Evolutionary conservation across 164 flowering plant genomes (phyloP).

Genomic region (Umbilicus rupestris): DNA sequence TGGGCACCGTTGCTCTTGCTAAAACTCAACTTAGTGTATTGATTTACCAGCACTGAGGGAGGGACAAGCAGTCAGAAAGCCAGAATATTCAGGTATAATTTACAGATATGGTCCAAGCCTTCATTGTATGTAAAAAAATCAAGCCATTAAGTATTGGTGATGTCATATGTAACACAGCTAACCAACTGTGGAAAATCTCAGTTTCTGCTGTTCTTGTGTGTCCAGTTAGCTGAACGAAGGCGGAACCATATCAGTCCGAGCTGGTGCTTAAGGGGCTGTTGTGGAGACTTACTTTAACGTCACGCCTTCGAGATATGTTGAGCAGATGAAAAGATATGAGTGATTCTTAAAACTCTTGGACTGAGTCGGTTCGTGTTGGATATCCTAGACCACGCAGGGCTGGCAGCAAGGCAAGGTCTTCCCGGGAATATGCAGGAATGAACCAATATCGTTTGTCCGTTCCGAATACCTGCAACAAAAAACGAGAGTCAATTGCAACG

Average conservation of each 20-base stretch:
- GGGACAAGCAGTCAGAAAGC: too few relatives aligned
- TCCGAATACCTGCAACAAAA: conserved; percentile 54
- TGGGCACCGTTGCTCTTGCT: too few relatives aligned
- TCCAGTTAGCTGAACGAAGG: too few relatives aligned
- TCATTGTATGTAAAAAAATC: too few relatives aligned
- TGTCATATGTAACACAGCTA: too few relatives aligned
- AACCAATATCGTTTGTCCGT: conserved; percentile 59
- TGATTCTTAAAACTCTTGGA: conserved; percentile 47
- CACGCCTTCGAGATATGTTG: not conserved
- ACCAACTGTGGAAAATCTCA: too few relatives aligned
- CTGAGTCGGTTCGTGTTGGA: conserved; percentile 80
- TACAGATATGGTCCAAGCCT: too few relatives aligned
- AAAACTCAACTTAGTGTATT: too few relatives aligned
- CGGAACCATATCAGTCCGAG: too few relatives aligned
- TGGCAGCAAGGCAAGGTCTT: conserved; percentile 72
- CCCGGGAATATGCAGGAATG: conserved; percentile 68
- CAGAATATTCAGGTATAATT: too few relatives aligned
- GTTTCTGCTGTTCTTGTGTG: not conserved
- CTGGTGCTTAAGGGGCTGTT: not conserved
- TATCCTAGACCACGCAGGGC: conserved; percentile 91
- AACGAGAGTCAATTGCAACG: not conserved
- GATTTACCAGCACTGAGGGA: too few relatives aligned
- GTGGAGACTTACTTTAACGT: not conserved
- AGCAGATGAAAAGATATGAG: not conserved
- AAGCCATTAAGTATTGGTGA: too few relatives aligned